A percentile compares a stretch with the other conserved stretches of the same genome.
phyloP scores from a whole-genome alignment of 257 asterid genomes.

The Plantago ovata region DNA sequence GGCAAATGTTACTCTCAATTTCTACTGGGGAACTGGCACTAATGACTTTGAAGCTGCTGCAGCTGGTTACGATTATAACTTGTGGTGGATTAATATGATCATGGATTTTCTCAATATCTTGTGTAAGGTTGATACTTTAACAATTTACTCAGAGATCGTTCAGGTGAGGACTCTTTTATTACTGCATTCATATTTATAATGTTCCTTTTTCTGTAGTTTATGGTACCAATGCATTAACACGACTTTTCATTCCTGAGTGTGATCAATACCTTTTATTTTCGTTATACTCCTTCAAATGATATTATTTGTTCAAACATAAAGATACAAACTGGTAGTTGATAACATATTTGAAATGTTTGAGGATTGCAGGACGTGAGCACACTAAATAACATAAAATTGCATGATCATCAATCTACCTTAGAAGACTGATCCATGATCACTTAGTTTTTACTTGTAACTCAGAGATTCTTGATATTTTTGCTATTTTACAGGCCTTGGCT shows the following conservation, averaged over 20 bases:
- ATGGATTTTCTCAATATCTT: neutral
- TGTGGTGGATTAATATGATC: neutral
- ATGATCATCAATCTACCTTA: neutral
- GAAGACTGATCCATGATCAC: neutral
- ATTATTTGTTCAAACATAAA: neutral
- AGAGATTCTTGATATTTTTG: neutral
- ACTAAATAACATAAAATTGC: no score
- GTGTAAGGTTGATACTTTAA: conserved; percentile 1
- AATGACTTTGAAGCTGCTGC: neutral
- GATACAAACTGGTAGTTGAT: neutral
- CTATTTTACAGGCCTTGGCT: neutral
- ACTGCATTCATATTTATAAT: neutral
- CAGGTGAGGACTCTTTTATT: neutral
- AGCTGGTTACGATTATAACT: neutral
- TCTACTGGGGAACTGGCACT: neutral
- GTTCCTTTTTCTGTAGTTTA: neutral
- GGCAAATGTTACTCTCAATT: neutral
- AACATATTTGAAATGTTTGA: neutral
- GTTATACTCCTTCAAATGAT: neutral
- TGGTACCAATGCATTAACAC: neutral
- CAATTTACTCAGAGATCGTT: neutral
- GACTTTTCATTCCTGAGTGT: no score
- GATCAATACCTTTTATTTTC: no score
- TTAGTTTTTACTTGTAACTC: neutral
- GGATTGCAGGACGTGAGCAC: neutral